Evolutionary conservation across 345 rosid genomes (phyloP).

Genomic region (Diplotaxis tenuifolia): DNA sequence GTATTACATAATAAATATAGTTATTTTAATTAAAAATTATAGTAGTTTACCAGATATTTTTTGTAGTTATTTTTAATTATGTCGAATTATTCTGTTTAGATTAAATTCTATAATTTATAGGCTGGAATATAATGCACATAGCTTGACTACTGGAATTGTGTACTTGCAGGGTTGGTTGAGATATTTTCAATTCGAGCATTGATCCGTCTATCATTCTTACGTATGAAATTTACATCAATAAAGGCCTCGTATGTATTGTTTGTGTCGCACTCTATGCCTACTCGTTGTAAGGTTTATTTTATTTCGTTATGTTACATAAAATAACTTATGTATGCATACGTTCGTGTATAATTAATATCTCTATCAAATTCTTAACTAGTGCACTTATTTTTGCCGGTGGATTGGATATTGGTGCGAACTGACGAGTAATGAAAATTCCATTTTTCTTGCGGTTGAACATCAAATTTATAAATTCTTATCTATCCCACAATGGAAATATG

Average conservation of each 20-base stretch:
- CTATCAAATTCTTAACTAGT: neutral
- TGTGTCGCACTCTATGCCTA: conserved; percentile 3
- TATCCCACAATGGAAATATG: too few species aligned
- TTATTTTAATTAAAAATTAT: neutral
- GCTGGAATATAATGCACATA: neutral
- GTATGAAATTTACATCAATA: conserved; percentile 13
- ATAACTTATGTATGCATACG: neutral
- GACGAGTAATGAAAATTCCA: too few species aligned
- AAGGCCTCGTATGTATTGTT: conserved; percentile 1
- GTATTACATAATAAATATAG: neutral
- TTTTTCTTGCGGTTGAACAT: too few species aligned
- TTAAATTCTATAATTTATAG: neutral
- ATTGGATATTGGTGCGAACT: neutral
- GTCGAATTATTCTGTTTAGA: neutral
- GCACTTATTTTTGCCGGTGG: neutral
- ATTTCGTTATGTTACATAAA: too few species aligned
- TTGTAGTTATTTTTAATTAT: neutral
- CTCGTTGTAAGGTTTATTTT: conserved; percentile 2
- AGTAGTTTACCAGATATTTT: neutral
- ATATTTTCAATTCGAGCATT: neutral
- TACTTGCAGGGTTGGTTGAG: conserved; percentile 29
- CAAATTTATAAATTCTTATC: too few species aligned
- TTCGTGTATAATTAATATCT: neutral
- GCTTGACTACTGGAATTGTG: neutral
- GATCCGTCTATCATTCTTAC: neutral